These are phyloP conservation scores for Quercus cerris DNA, from an alignment of 306 rosid species.

Conservation along the genomic window DNA sequence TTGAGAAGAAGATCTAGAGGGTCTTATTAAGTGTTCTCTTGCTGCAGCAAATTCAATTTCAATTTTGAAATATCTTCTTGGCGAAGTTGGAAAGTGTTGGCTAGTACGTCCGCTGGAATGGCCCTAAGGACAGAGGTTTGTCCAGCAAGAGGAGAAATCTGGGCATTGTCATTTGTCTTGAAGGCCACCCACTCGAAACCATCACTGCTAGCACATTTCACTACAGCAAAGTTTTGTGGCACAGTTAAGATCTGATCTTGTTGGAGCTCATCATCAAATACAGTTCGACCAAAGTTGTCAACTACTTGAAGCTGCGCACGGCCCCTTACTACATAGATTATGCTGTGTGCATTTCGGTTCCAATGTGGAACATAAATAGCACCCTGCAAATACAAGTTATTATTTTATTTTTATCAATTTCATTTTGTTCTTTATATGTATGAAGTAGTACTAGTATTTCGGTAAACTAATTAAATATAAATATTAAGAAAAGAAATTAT, in stretches of 20 bases:
- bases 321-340: constrained; percentile 47
- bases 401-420: no score
- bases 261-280: constrained; percentile 38
- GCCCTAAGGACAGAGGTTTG: constrained; percentile 17
- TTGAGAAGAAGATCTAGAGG: constrained; percentile 13
- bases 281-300: constrained; percentile 36
- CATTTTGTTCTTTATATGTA: no score
- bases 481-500: neutral
- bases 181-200: constrained; percentile 50
- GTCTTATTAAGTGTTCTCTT: constrained; percentile 25
- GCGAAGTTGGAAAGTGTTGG: constrained; percentile 23
- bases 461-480: no score
- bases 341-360: constrained; percentile 47
- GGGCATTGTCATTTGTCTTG: constrained; percentile 48
- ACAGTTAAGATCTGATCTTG: constrained; percentile 37
- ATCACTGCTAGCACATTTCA: constrained; percentile 30
- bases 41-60: constrained; percentile 18
- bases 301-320: constrained; percentile 49
- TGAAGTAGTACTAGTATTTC: no score
- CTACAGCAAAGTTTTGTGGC: constrained; percentile 60
- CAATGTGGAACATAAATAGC: constrained; percentile 56
- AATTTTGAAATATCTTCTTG: constrained; percentile 33
- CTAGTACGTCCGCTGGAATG: constrained; percentile 45
- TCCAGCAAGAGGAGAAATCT: constrained; percentile 42
- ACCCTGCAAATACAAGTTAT: constrained; percentile 26